Conservation (phyloP, 345 rosid species). For the Murraya paniculata region DNA sequence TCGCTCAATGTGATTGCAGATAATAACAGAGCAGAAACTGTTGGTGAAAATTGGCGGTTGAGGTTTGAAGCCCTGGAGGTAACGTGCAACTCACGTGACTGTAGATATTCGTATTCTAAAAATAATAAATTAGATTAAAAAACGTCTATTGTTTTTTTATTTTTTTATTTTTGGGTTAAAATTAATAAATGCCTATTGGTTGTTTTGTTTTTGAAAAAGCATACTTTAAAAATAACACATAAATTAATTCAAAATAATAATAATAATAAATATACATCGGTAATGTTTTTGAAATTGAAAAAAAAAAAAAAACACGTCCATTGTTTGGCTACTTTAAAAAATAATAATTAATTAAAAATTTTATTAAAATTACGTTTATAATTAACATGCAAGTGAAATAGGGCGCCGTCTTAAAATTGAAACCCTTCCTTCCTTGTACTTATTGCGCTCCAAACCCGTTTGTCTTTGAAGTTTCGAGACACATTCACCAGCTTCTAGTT, state of each 20-base stretch:
- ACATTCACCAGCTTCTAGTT: conserved; percentile 12
- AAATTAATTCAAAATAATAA: too few species aligned
- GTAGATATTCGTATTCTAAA: neutral
- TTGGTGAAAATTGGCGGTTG: neutral
- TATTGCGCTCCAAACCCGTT: neutral
- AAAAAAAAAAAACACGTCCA: too few species aligned
- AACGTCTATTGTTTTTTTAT: too few species aligned
- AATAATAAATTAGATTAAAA: too few species aligned
- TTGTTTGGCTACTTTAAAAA: too few species aligned
- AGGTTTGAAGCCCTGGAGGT: neutral
- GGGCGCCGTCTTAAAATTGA: neutral
- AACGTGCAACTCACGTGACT: conserved; percentile 3
- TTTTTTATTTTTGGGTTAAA: neutral
- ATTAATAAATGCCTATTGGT: neutral
- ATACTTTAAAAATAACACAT: too few species aligned
- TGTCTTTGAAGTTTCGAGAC: conserved; percentile 22
- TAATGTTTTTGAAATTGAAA: too few species aligned
- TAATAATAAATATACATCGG: too few species aligned
- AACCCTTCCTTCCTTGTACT: neutral
- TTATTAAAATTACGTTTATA: too few species aligned
- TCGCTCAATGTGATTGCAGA: neutral
- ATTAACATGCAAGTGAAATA: too few species aligned
- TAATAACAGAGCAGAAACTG: neutral
- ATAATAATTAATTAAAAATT: too few species aligned
- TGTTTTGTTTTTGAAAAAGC: too few species aligned